phyloP scores from a whole-genome alignment of 768 basidiomycete genomes.

The Pholiota microspora region DNA sequence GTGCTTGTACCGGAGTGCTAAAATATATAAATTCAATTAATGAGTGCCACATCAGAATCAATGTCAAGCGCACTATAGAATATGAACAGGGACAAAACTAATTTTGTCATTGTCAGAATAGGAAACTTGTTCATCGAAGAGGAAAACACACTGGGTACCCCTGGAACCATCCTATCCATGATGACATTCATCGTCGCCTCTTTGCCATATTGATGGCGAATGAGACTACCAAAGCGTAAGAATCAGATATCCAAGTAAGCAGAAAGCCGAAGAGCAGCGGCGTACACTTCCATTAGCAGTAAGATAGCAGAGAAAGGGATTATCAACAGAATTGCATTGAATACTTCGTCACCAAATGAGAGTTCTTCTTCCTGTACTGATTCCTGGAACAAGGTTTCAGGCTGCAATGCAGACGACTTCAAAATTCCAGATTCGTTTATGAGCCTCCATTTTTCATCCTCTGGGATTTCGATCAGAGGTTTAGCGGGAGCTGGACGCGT shows the following conservation, averaged over 20 bases:
- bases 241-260: conserved; percentile 1
- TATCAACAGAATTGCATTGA: conserved; percentile 61
- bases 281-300: conserved; percentile 84
- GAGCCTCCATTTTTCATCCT: conserved; percentile 78
- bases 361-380: conserved; percentile 33
- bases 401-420: conserved; percentile 22
- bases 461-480: conserved; percentile 51
- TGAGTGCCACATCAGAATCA: too few species aligned
- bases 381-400: conserved; percentile 24
- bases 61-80: conserved; percentile 54
- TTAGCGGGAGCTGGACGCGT: conserved; percentile 14
- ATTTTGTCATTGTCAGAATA: conserved; percentile 8
- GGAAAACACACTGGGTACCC: conserved; percentile 65
- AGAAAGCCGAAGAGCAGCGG: conserved; percentile 4
- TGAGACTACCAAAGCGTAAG: conserved; percentile 45
- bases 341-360: conserved; percentile 62
- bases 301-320: conserved; percentile 76
- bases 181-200: conserved; percentile 47
- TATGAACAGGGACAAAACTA: conserved; percentile 74
- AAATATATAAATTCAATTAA: background rate
- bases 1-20: conserved; percentile 67
- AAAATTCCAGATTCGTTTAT: conserved; percentile 66
- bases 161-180: conserved; percentile 55
- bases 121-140: background rate
- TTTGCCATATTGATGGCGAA: conserved; percentile 77